A percentile compares a stretch with the other conserved stretches of the same genome.
These are phyloP conservation scores for Ascochyta rabiei DNA, from an alignment of 2,329 filamentous ascomycete genomes.

Conservation along the genomic window DNA sequence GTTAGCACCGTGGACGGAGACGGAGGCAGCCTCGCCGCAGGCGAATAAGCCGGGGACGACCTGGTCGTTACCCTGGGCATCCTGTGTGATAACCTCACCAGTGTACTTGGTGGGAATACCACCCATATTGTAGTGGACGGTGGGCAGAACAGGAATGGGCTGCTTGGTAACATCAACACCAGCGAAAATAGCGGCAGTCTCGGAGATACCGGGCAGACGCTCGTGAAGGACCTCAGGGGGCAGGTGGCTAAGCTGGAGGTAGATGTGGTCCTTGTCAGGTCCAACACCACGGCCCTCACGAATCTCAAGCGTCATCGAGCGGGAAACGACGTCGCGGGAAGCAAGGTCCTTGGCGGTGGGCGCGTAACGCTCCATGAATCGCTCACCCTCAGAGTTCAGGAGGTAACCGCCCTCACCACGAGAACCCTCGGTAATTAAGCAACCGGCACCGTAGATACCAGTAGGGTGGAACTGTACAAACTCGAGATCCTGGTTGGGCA, in stretches of 20 bases:
- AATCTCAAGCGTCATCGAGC: constrained; percentile 98
- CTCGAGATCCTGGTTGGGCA: constrained; percentile 98
- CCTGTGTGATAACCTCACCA: constrained; percentile 90
- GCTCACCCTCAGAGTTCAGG: constrained; percentile 95
- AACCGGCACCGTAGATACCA: constrained; percentile 95
- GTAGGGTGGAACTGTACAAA: constrained; percentile 99
- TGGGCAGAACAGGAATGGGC: constrained; percentile 94
- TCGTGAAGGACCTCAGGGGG: constrained; percentile 91
- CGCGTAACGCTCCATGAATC: constrained; percentile 99
- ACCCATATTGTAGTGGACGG: constrained; percentile 99
- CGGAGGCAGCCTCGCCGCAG: constrained; percentile 95
- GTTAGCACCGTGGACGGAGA: constrained; percentile 98
- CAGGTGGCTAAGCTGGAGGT: constrained; percentile 94
- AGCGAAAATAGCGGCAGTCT: constrained; percentile 96
- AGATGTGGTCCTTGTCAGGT: constrained; percentile 97
- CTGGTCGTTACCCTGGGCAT: constrained; percentile 86
- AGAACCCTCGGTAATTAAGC: constrained; percentile 96
- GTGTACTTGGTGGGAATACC: constrained; percentile 98
- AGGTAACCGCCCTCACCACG: constrained; percentile 98
- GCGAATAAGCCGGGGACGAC: constrained; percentile 94
- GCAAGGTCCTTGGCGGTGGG: constrained; percentile 98
- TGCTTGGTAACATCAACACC: constrained; percentile 97
- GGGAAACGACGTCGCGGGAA: constrained; percentile 92
- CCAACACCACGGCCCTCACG: constrained; percentile 96
- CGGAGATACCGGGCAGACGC: constrained; percentile 96